Evolutionary conservation across 2,329 filamentous ascomycete species (phyloP), one percentile per base, ranked within the genome.

Genomic region (Didymella arachidicola): DNA sequence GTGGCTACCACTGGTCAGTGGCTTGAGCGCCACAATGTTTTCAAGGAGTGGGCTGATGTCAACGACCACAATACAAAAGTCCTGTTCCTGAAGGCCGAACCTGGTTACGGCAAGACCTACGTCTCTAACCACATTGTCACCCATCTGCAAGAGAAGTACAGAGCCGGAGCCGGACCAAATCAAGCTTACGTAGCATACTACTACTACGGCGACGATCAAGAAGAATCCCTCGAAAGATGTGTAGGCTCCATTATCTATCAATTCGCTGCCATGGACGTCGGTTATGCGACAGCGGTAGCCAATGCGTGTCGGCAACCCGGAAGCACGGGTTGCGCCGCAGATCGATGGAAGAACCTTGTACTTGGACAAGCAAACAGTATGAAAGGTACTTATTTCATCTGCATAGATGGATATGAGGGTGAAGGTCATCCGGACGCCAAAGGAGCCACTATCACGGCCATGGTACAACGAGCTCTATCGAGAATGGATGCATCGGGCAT

Each of bases 231-330:
- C 2, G 63, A 66, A 16, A 38, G 43, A 11, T 66, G 59, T 1
- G 19, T 66, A 25, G 62, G 59, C 6, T 64, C 61, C 7, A 60
- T 64, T 42, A 57, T 66, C 25, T 64, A 62, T 19, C 63, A 66
- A 2, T 55, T 66, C 34, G n/a, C 34, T n/a, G 57, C 51, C 29
- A 16, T 10, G 8, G 45, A 66, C 29, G 10, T 44, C 1, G 55
- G 46, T 4, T 66, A 66, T 43, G 63, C 63, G 14, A 50, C 47
- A 39, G 30, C 51, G 3, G 63, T 64, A 16, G 61, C 54, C 18
- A 47, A 53, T 16, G 52, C 32, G 5, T 63, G 58, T 26, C 41
- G 44, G 12, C 44, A 45, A 34, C 26, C 46, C 7, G 32, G 10
- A 8, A 16, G 14, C 14, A 18, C 25, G 10, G 34, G 26, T 1